Base-by-base conservation (phyloP, 805 yeast genomes). In the Blastobotrys attinorum region DNA sequence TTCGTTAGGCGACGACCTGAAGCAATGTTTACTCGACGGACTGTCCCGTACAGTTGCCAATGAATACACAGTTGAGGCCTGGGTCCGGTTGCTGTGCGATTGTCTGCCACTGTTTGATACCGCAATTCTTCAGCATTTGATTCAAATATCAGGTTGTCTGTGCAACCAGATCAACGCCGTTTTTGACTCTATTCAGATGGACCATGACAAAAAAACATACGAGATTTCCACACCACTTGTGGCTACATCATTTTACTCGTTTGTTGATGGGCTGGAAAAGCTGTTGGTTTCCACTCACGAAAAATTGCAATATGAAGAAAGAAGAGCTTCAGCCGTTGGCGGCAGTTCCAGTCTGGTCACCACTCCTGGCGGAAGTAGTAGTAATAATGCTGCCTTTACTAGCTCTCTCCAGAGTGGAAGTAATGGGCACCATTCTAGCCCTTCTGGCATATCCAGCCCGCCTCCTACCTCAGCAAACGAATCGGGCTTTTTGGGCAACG, bases 221-320 rank as follows among this genome's bases (percentile, higher is more conserved):
- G 36, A 32, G 10, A 4, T 6, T 11, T 20, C 15, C 7, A 13
- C 15, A n/a, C 20, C 10, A 4, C 15, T 10, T 5, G 18, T 17
- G 15, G 21, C 18, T 4, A 20, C 29, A n/a, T 31, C 46, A 50
- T 76, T 48, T 56, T 75, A 40, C 57, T 71, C 45, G 37, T 39
- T 62, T 72, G 37, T 64, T 44, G 62, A 71, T 11, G 89, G 90
- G 0, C 56, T 86, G 20, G 89, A 86, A 54, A 82, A 79, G 41
- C 60, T 87, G 8, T 57, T 87, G 31, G 69, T 72, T 1, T 64
- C 72, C 1, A 71, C 83, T 7, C 86, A 83, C 56, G 71, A 76
- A n/a, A 50, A 45, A 48, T 52, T 49, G 38, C 43, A 40, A 44
- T 49, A 48, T 27, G 60, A 45, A 37, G 52, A 47, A 40, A 33